Evolutionary conservation across 768 basidiomycete species (phyloP).

Genomic region (Tulasnella calospora): DNA sequence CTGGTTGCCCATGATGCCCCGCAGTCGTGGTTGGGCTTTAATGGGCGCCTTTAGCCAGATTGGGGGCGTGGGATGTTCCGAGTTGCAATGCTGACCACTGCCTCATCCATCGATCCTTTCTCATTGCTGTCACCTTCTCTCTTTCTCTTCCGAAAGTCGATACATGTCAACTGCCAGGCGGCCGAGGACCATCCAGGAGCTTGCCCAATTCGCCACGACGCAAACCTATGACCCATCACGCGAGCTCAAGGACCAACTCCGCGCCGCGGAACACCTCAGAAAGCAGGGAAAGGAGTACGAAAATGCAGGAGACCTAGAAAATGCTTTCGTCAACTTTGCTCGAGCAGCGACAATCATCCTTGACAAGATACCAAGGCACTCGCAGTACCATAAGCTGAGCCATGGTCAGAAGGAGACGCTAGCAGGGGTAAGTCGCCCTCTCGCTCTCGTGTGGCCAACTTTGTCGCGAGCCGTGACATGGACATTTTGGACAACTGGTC

Average conservation of each 20-base stretch:
- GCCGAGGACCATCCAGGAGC: slow-evolving; percentile 29
- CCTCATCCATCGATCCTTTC: slow-evolving; percentile 12
- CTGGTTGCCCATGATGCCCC: slow-evolving; percentile 3
- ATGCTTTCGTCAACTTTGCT: slow-evolving; percentile 67
- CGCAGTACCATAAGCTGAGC: slow-evolving; percentile 58
- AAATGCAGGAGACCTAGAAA: slow-evolving; percentile 54
- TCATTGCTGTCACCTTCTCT: slow-evolving; percentile 15
- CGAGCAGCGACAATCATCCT: slow-evolving; percentile 72
- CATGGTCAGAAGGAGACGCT: slow-evolving; percentile 61
- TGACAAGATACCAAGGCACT: slow-evolving; percentile 70
- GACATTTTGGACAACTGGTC: not conserved
- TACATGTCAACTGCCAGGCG: not conserved
- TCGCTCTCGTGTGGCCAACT: not conserved
- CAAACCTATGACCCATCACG: slow-evolving; percentile 21
- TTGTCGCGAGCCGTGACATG: not conserved
- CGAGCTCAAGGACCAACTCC: slow-evolving; percentile 29
- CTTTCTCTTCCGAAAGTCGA: not conserved
- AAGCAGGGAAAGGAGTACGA: slow-evolving; percentile 16
- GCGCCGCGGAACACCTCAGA: slow-evolving; percentile 29
- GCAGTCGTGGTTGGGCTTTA: not conserved
- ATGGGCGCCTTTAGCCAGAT: not conserved
- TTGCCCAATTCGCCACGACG: slow-evolving; percentile 28
- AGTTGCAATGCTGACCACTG: not conserved
- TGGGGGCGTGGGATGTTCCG: not conserved
- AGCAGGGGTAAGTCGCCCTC: slow-evolving; percentile 52